A percentile compares a stretch with the other conserved stretches of the same genome.
Conservation (phyloP, 192 early-diverging fungal species). For the Allomyces javanicus region DNA sequence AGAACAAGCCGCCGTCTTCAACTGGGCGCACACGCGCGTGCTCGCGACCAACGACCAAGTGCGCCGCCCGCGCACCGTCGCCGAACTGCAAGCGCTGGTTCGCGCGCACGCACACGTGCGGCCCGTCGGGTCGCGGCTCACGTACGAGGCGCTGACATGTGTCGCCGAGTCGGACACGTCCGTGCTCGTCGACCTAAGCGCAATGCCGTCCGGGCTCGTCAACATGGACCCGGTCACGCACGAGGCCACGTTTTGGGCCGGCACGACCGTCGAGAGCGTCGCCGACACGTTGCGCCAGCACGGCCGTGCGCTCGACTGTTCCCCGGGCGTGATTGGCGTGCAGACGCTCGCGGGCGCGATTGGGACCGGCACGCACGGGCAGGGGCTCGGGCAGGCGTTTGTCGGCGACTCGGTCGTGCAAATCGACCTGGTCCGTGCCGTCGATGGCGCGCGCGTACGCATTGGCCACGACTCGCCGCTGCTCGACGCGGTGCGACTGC, state of each 20-base stretch:
- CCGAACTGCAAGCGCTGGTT: slow-evolving; percentile 4
- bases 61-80: slow-evolving; percentile 4
- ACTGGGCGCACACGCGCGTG: slow-evolving; percentile 10
- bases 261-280: slow-evolving; percentile 10
- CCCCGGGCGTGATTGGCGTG: slow-evolving; percentile 14
- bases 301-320: slow-evolving; percentile 9
- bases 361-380: slow-evolving; percentile 20
- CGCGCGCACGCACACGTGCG: neutral
- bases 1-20: slow-evolving; percentile 2
- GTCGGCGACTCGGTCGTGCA: slow-evolving; percentile 10
- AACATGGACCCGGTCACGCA: neutral
- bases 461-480: slow-evolving; percentile 6
- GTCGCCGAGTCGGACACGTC: slow-evolving; percentile 1
- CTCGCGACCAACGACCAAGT: slow-evolving; percentile 7
- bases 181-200: slow-evolving; percentile 7
- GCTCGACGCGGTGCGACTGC: slow-evolving; percentile 9
- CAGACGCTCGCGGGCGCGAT: slow-evolving; percentile 21
- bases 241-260: slow-evolving; percentile 10
- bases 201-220: slow-evolving; percentile 4
- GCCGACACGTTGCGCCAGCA: slow-evolving; percentile 6
- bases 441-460: slow-evolving; percentile 1
- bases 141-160: slow-evolving; percentile 7
- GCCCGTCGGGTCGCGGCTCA: slow-evolving; percentile 7
- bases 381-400: slow-evolving; percentile 8
- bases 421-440: slow-evolving; percentile 9